Base-by-base conservation (phyloP, 805 yeast genomes). In the Metschnikowia rubicola region DNA sequence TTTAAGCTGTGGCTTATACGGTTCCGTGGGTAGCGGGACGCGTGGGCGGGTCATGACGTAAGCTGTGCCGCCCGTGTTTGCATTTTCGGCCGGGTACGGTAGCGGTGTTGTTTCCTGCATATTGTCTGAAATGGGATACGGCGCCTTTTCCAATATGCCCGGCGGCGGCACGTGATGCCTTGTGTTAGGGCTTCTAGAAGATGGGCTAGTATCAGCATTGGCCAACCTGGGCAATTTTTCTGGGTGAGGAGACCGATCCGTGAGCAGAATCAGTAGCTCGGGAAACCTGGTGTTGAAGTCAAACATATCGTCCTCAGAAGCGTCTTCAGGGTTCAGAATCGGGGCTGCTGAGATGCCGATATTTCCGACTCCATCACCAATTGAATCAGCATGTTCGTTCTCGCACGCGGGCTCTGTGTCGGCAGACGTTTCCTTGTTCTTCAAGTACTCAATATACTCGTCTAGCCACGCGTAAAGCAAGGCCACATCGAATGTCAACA, bases 391-490 rank as follows among this genome's bases (percentile, higher is more conserved):
- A 7, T 21, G 26, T 7, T 21, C 26, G 26, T 21, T 21, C 5
- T 21, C 26, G 11, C 12, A 15, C 33, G 26, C 30, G 8, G 19
- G 4, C 29, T 26, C 11, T 12, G 41, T 37, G 3, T 10, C 41
- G 17, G 10, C 15, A 12, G 30, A 9, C 35, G 11, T 42, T 32
- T 50, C 54, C 41, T 42, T 44, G 28, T 44, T 30, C 30, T 46
- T 64, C 49, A 71, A 58, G 47, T 71, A 72, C 6, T 59, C 68
- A 15, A 72, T 65, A 49, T 72, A 72, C 41, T 63, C 64, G 49
- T 70, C 59, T 31, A 72, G 57, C 77, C 77, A 72, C 13, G 50
- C 51, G 48, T 67, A 65, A 35, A 72, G 58, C 41, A 67, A 68
- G 3, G 58, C 57, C 8, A 70, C 69, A 46, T 71, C 64, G 46